phyloP scores from a whole-genome alignment of 1,284 basidiomycete genomes.

The Omphalotus olearius region DNA sequence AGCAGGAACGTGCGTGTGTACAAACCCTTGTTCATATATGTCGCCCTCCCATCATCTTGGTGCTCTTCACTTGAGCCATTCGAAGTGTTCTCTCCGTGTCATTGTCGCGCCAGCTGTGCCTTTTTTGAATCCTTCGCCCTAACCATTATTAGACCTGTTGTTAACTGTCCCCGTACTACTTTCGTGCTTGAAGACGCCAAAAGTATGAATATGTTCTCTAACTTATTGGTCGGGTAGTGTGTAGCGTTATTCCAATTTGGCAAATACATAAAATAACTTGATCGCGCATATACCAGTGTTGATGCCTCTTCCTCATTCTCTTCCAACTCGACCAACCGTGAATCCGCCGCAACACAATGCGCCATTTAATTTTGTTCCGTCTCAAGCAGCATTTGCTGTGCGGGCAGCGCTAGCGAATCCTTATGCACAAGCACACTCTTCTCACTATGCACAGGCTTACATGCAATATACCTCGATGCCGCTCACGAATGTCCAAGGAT shows the following conservation, averaged over 20 bases:
- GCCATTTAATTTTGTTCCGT: background rate
- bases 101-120: background rate
- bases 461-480: conserved; percentile 22
- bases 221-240: conserved; percentile 12
- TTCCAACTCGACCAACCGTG: conserved; percentile 1
- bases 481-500: conserved; percentile 47
- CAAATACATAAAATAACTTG: no score
- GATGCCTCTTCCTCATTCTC: background rate
- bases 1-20: background rate
- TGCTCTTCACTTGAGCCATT: conserved; percentile 9
- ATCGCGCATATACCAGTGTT: no score
- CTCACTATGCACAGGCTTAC: conserved; percentile 63
- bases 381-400: conserved; percentile 3
- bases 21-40: conserved; percentile 6
- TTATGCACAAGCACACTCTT: conserved; percentile 21
- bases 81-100: background rate
- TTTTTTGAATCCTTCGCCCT: conserved; percentile 9
- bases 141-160: conserved; percentile 11
- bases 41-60: conserved; percentile 10
- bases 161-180: conserved; percentile 25
- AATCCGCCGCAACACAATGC: background rate
- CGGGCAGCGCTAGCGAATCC: conserved; percentile 12
- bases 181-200: conserved; percentile 23
- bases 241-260: background rate
- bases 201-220: conserved; percentile 25